These are phyloP conservation scores for Trametopsis cervina DNA, from an alignment of 768 basidiomycete species.

Conservation along the genomic window DNA sequence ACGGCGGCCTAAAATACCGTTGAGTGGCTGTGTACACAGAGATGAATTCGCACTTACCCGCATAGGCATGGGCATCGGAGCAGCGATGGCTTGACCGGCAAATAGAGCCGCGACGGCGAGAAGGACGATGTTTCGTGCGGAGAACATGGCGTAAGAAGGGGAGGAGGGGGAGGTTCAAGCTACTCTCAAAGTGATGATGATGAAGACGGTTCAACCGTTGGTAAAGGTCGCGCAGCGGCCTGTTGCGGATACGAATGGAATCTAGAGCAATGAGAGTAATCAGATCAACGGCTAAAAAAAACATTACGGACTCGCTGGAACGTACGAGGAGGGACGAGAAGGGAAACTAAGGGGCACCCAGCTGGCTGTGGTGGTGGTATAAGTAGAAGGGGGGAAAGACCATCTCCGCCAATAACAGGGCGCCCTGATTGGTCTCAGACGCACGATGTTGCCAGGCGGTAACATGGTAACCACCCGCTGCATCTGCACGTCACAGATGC, in stretches of 20 bases:
- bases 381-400: too few relatives aligned
- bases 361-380: neutral
- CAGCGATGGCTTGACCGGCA: conserved; percentile 35
- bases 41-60: conserved; percentile 32
- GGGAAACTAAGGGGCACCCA: neutral
- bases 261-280: conserved; percentile 13
- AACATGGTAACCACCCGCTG: too few relatives aligned
- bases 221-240: conserved; percentile 31
- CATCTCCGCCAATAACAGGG: too few relatives aligned
- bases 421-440: too few relatives aligned
- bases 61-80: conserved; percentile 36
- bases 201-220: conserved; percentile 22
- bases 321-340: neutral
- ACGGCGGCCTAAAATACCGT: conserved; percentile 3
- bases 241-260: conserved; percentile 18
- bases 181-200: conserved; percentile 13
- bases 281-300: neutral
- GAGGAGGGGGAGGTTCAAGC: conserved; percentile 12
- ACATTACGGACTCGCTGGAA: neutral
- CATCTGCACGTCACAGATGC: too few relatives aligned
- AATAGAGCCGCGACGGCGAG: conserved; percentile 36
- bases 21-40: too few relatives aligned
- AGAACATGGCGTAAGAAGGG: conserved; percentile 35
- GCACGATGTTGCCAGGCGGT: too few relatives aligned
- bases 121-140: conserved; percentile 32